Conservation (phyloP, 2,329 filamentous ascomycete genomes). For the Aspergillus pseudoviridinutans region DNA sequence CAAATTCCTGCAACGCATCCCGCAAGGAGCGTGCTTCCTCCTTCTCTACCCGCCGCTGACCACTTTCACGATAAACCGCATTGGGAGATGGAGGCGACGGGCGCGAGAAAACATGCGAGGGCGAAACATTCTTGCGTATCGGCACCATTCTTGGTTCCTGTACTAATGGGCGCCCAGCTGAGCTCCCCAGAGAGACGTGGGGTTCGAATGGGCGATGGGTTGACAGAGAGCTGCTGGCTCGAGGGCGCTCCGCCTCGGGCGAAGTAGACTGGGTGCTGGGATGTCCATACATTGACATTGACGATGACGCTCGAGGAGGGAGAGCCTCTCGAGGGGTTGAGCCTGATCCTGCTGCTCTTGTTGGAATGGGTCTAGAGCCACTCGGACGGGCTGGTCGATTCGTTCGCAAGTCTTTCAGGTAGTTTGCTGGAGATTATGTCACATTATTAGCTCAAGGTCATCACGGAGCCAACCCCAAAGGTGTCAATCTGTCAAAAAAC, state of each 20-base stretch:
- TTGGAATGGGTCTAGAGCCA: constrained; percentile 57
- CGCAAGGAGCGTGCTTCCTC: constrained; percentile 55
- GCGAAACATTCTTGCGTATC: constrained; percentile 35
- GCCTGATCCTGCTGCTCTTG: constrained; percentile 38
- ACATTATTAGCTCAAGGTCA: not conserved
- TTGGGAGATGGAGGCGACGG: constrained; percentile 32
- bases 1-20: constrained; percentile 56
- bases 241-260: constrained; percentile 26
- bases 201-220: constrained; percentile 33
- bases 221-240: constrained; percentile 40
- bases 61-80: constrained; percentile 51
- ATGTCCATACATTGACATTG: constrained; percentile 36
- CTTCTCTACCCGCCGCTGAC: constrained; percentile 53
- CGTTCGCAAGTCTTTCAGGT: constrained; percentile 57
- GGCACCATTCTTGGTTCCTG: constrained; percentile 33
- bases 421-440: constrained; percentile 46
- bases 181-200: constrained; percentile 23
- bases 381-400: constrained; percentile 55
- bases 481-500: constrained; percentile 16
- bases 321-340: constrained; percentile 24
- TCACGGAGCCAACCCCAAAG: constrained; percentile 4
- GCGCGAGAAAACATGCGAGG: constrained; percentile 30
- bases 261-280: constrained; percentile 12
- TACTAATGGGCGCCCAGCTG: constrained; percentile 35
- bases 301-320: constrained; percentile 41